These are phyloP conservation scores for Lagerstroemia speciosa DNA, from an alignment of 345 rosid species.

Conservation along the genomic window DNA sequence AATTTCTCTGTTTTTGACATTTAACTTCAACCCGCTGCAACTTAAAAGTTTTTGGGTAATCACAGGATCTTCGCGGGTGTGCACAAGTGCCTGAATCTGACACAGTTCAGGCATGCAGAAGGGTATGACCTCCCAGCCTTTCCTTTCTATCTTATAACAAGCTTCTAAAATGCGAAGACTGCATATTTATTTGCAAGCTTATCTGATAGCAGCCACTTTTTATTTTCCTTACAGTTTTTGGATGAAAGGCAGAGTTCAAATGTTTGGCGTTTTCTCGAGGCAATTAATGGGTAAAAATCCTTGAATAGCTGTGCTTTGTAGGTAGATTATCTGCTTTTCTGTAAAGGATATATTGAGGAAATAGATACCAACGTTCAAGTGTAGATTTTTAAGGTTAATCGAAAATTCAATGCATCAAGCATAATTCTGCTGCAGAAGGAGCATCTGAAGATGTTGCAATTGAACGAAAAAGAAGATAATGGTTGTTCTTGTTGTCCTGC, in stretches of 20 bases:
- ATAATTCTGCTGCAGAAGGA: not conserved
- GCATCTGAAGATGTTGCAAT: not conserved
- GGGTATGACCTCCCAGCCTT: slow-evolving; percentile 39
- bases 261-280: slow-evolving; percentile 81
- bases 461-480: not conserved
- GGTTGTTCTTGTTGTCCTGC: slow-evolving; percentile 10
- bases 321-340: not conserved
- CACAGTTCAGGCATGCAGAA: slow-evolving; percentile 67
- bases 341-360: not conserved
- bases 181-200: not conserved
- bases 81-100: slow-evolving; percentile 75
- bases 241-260: slow-evolving; percentile 74
- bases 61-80: slow-evolving; percentile 76
- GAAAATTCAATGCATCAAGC: no score
- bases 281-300: slow-evolving; percentile 55
- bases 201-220: slow-evolving; percentile 1
- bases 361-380: not conserved
- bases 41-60: slow-evolving; percentile 8
- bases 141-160: not conserved
- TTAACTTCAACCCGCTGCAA: not conserved
- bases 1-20: not conserved
- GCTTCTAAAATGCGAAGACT: not conserved
- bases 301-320: not conserved
- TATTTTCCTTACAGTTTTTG: slow-evolving; percentile 45
- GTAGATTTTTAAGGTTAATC: no score